Evolutionary conservation across 495 filamentous ascomycete genomes (phyloP), one percentile per base, ranked within the genome.

Genomic region (Trichoderma reesei): DNA sequence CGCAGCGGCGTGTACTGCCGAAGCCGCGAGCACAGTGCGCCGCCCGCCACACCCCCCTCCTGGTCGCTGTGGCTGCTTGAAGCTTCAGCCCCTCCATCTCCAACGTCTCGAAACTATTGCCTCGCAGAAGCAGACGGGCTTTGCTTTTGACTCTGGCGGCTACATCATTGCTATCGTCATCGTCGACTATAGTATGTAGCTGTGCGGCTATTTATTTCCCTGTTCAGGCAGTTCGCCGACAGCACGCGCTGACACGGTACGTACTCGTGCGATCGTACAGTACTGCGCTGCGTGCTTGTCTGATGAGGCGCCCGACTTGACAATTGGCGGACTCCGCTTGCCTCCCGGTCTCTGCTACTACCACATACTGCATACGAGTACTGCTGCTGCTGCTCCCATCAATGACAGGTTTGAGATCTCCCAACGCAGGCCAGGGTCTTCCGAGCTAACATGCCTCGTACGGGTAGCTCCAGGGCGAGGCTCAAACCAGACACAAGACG

Each of bases 11-110:
- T 48, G 44, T 48, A 48, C 44, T 56, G 51, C 51, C 20, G 51
- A 1, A 31, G 10, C 51, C 20, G 51, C 20, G 20, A 56, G 51
- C 51, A 56, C 51, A 56, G 51, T 56, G 51, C 16, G 16, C 42
- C 51, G 14, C 8, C 34, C 16, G 20, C 51, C 51, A 1, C 51
- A 33, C 51, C n/a, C n/a, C n/a, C n/a, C n/a, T n/a, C 51, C 51
- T n/a, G 1, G 51, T 13, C 51, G 5, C 34, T 56, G 51, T 56
- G 51, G 51, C 51, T 56, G 51, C 31, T 26, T 33, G 37, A 56
- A 56, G 51, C 51, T 56, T 56, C 51, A 56, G 51, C 51, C 51
- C 51, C 51, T 56, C 51, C 51, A 33, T 56, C 31, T 34, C 20
- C 51, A 34, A 56, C 51, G 31, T 34, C 51, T 14, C 20, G 20